Conservation (phyloP, 116 monocot species). For the Papilionanthe hybrid region DNA sequence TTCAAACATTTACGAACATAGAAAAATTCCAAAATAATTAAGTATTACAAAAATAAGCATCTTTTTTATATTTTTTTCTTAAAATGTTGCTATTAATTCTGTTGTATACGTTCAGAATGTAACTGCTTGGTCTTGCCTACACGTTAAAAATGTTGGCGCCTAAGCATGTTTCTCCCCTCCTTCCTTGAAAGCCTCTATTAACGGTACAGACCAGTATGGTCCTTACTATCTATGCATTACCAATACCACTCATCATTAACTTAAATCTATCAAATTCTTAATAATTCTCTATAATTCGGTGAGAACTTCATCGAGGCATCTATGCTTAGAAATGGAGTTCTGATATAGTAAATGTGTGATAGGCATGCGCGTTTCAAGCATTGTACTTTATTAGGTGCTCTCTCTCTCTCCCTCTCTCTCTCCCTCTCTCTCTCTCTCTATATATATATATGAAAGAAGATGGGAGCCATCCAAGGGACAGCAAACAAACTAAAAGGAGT, state of each 20-base stretch:
- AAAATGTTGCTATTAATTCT: no score
- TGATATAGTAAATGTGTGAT: neutral
- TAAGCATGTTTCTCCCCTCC: constrained; percentile 13
- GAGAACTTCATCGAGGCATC: neutral
- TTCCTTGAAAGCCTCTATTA: constrained; percentile 13
- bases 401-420: neutral
- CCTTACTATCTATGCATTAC: no score
- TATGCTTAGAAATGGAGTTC: neutral
- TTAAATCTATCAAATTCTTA: neutral
- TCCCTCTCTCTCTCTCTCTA: no score
- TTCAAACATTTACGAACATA: no score
- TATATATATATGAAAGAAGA: constrained; percentile 12
- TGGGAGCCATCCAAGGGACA: neutral
- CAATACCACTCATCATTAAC: neutral
- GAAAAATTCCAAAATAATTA: no score
- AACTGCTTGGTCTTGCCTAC: neutral
- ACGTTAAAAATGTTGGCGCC: constrained; percentile 13
- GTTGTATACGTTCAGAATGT: neutral
- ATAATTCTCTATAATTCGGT: neutral
- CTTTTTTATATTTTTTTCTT: no score
- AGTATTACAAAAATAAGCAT: no score
- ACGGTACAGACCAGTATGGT: neutral
- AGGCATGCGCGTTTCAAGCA: neutral
- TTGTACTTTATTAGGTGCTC: neutral
- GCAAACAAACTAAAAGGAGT: neutral